Evolutionary conservation across 2,329 filamentous ascomycete species (phyloP).

Genomic region (Nothomitra cinnamomea): DNA sequence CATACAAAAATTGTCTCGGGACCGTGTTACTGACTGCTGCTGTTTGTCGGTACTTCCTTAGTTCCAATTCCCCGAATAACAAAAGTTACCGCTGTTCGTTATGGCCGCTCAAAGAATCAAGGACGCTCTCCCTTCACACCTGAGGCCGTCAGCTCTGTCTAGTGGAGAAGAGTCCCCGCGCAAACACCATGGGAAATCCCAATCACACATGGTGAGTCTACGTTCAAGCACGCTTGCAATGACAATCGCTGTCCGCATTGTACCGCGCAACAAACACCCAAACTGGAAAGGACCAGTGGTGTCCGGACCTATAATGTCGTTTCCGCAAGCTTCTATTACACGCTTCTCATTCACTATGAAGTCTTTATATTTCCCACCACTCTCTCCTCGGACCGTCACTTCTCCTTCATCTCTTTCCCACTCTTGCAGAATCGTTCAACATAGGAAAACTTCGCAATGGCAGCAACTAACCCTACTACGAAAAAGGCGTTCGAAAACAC

Average conservation of each 20-base stretch:
- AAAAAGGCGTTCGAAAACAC: slow-evolving; percentile 94
- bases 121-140: slow-evolving; percentile 58
- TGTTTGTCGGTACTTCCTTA: no score
- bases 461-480: neutral
- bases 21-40: no score
- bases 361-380: no score
- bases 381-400: no score
- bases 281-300: neutral
- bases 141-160: slow-evolving; percentile 43
- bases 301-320: neutral
- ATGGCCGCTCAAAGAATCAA: neutral
- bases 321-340: no score
- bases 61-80: no score
- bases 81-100: neutral
- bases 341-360: neutral
- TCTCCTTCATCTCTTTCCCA: neutral
- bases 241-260: neutral
- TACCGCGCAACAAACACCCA: slow-evolving; percentile 1
- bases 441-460: neutral
- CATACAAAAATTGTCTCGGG: no score
- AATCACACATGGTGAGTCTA: slow-evolving; percentile 36
- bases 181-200: slow-evolving; percentile 37
- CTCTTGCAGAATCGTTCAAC: neutral
- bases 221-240: neutral
- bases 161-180: slow-evolving; percentile 25